A percentile compares a stretch with the other conserved stretches of the same genome.
Evolutionary conservation across 768 basidiomycete species (phyloP).

Genomic region (Baorangia bicolor): DNA sequence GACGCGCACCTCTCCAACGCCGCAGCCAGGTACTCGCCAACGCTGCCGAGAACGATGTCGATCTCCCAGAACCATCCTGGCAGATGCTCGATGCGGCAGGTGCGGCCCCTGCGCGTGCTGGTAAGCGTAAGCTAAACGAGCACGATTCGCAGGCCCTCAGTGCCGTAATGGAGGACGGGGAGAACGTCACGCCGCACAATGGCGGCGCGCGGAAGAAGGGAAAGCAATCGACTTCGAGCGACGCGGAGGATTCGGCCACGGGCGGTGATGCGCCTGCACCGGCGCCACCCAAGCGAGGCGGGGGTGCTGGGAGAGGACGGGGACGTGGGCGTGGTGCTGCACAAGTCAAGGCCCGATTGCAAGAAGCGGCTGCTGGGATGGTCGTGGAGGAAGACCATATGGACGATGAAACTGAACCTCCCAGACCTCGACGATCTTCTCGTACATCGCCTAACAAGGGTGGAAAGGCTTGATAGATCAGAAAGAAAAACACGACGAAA

Average conservation of each 20-base stretch:
- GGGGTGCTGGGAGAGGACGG: slow-evolving; percentile 19
- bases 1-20: slow-evolving; percentile 39
- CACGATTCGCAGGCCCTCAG: slow-evolving; percentile 27
- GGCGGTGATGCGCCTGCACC: slow-evolving; percentile 7
- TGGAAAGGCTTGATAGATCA: slow-evolving; percentile 11
- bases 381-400: slow-evolving; percentile 30
- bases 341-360: slow-evolving; percentile 18
- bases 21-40: slow-evolving; percentile 47
- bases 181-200: slow-evolving; percentile 2
- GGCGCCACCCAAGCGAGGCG: slow-evolving; percentile 17
- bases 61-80: slow-evolving; percentile 50
- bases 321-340: slow-evolving; percentile 21
- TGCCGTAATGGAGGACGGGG: slow-evolving; percentile 23
- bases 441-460: slow-evolving; percentile 37
- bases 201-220: slow-evolving; percentile 26
- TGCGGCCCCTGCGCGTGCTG: slow-evolving; percentile 27
- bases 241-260: slow-evolving; percentile 15
- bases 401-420: slow-evolving; percentile 24
- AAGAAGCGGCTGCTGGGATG: slow-evolving; percentile 29
- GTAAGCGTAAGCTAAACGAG: slow-evolving; percentile 39
- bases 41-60: slow-evolving; percentile 42
- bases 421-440: slow-evolving; percentile 34
- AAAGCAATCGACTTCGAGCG: slow-evolving; percentile 14
- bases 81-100: slow-evolving; percentile 48
- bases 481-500: not conserved